phyloP scores from a whole-genome alignment of 257 asterid species.

The Phtheirospermum japonicum region DNA sequence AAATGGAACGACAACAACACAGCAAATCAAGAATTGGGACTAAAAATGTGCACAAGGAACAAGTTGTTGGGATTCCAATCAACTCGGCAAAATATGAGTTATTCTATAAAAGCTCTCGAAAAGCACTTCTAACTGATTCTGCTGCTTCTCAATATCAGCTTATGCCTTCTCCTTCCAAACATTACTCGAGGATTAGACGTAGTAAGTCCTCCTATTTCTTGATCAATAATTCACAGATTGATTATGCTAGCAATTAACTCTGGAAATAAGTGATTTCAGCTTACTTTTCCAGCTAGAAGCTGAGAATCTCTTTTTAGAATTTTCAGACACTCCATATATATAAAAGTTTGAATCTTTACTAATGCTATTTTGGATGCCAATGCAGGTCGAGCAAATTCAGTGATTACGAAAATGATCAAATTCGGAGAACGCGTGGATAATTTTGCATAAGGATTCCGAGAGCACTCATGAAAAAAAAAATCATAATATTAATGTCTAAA shows the following conservation, averaged over 20 bases:
- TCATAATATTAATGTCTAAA: too few species aligned
- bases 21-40: constrained; percentile 14
- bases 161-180: constrained; percentile 31
- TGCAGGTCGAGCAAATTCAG: constrained; percentile 37
- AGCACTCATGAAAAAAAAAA: constrained; percentile 33
- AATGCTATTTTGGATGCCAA: background rate
- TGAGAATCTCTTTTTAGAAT: too few species aligned
- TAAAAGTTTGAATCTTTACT: background rate
- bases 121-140: constrained; percentile 21
- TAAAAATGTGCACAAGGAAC: constrained; percentile 13
- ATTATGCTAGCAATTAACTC: too few species aligned
- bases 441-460: constrained; percentile 45
- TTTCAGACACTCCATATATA: background rate
- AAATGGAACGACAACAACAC: too few species aligned
- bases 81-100: constrained; percentile 17
- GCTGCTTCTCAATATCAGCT: constrained; percentile 28
- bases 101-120: constrained; percentile 10
- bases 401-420: constrained; percentile 37
- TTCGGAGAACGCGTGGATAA: constrained; percentile 37
- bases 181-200: constrained; percentile 24
- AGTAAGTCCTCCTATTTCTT: constrained; percentile 21
- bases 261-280: too few species aligned
- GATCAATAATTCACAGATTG: too few species aligned
- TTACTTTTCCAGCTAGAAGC: too few species aligned
- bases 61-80: constrained; percentile 24